Percentiles rank a stretch among this genome's conserved stretches.
Evolutionary conservation across 2,329 filamentous ascomycete species (phyloP).

Genomic region (Aspergillus thermomutatus): DNA sequence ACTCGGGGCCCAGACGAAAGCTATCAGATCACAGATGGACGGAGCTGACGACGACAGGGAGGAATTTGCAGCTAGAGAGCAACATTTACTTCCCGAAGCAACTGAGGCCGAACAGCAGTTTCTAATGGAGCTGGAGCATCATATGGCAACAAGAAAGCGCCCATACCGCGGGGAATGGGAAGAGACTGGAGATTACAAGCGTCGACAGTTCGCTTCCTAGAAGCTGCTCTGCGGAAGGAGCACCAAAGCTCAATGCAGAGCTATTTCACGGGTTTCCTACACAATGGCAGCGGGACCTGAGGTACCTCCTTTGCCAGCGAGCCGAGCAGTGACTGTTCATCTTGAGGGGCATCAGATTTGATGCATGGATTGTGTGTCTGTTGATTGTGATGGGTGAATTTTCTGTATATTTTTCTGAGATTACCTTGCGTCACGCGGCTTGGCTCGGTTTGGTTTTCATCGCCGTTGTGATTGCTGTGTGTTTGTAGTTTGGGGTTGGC

Average conservation of each 20-base stretch:
- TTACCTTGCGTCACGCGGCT: not conserved
- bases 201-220: not conserved
- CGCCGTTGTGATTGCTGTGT: not conserved
- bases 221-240: not conserved
- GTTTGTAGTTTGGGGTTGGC: not conserved
- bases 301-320: too few species aligned
- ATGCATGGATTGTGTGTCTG: not conserved
- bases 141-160: not conserved
- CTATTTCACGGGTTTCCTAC: not conserved
- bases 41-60: not conserved
- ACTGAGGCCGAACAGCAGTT: not conserved
- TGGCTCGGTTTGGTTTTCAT: not conserved
- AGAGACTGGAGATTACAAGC: not conserved
- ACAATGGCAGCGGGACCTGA: too few species aligned
- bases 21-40: not conserved
- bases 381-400: not conserved
- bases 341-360: not conserved
- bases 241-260: not conserved
- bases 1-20: not conserved
- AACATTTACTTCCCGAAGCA: not conserved
- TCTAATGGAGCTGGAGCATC: not conserved
- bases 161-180: not conserved
- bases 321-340: too few species aligned
- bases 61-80: not conserved
- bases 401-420: not conserved